Base-by-base conservation (phyloP, 208 protist species). In the Trypanosoma conorhini region DNA sequence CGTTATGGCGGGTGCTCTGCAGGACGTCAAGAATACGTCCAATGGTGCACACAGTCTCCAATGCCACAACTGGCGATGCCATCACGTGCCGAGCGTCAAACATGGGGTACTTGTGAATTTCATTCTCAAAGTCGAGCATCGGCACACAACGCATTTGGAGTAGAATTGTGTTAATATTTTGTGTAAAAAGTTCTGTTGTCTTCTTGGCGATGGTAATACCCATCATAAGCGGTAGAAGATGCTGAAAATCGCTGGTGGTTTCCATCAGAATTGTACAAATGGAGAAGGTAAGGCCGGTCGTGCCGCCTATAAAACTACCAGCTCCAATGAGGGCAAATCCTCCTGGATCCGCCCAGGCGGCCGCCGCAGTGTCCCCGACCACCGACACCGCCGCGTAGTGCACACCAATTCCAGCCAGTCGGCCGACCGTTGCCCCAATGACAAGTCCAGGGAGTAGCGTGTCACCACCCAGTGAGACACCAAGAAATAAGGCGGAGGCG, bases 271-370 rank as follows among this genome's bases (percentile, higher is more conserved):
- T 76, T 10, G 63, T 75, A 5, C 76, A 79, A 0, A 86, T 64
- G 35, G 80, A 73, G 48, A 86, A 88, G 40, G 80, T 86, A 21
- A 88, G 70, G 0, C 83, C 80, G 8, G 80, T 79, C 22, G 70
- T 79, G 24, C 76, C 80, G 48, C 77, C 76, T 40, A 88, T 30
- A 52, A 88, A 88, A 69, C 83, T 80, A 26, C 80, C 83, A n/a
- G 83, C 83, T 22, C 83, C 83, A 62, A 88, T 77, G 52, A 88
- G 76, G 9, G 83, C 83, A 64, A 83, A 88, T 24, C 78, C 74
- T 8, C 80, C 80, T 8, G 80, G 80, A 69, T 88, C 83, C 7
- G 77, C 77, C 83, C 83, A 88, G n/a, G 72, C 59, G 4, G 74
- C 54, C 7, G 8, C 4, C 8, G 35, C 10, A 42, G 13, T 31